Conservation (phyloP, 495 filamentous ascomycete genomes). For the Penicilliopsis zonata region DNA sequence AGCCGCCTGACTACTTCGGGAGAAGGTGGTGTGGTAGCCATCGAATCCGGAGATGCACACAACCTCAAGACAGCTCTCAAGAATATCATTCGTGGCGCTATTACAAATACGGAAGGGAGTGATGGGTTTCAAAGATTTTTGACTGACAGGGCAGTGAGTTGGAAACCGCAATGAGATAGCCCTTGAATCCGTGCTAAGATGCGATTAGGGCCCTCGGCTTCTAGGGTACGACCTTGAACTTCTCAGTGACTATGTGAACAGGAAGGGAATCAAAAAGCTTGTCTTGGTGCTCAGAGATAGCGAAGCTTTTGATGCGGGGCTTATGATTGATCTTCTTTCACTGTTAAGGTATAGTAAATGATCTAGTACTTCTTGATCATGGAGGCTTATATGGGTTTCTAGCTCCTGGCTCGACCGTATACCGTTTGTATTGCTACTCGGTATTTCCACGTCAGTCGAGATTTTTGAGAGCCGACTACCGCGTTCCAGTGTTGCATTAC, state of each 20-base stretch:
- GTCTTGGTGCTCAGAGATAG: constrained; percentile 78
- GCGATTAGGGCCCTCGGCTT: constrained; percentile 48
- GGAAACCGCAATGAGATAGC: too few species aligned
- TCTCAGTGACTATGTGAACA: constrained; percentile 53
- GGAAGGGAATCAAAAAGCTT: constrained; percentile 44
- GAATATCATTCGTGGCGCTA: constrained; percentile 63
- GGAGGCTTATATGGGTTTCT: constrained; percentile 6
- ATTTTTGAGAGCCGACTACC: constrained; percentile 77
- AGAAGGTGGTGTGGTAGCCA: constrained; percentile 46
- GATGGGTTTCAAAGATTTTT: constrained; percentile 31
- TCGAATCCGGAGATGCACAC: constrained; percentile 65
- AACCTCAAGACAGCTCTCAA: constrained; percentile 79
- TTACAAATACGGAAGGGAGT: constrained; percentile 41
- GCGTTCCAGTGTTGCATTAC: constrained; percentile 53
- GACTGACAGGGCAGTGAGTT: constrained; percentile 41
- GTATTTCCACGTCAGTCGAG: constrained; percentile 82
- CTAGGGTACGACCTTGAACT: constrained; percentile 87
- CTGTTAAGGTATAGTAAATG: constrained; percentile 53
- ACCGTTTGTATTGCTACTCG: constrained; percentile 76
- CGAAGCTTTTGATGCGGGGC: constrained; percentile 75
- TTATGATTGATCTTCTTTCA: constrained; percentile 67
- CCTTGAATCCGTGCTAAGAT: constrained; percentile 10
- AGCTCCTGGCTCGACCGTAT: constrained; percentile 87
- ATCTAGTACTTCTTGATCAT: not conserved
- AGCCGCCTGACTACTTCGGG: constrained; percentile 32